Evolutionary conservation across 345 rosid species (phyloP), one percentile per base, ranked within the genome.

Genomic region (Lenwebbia sp.): DNA sequence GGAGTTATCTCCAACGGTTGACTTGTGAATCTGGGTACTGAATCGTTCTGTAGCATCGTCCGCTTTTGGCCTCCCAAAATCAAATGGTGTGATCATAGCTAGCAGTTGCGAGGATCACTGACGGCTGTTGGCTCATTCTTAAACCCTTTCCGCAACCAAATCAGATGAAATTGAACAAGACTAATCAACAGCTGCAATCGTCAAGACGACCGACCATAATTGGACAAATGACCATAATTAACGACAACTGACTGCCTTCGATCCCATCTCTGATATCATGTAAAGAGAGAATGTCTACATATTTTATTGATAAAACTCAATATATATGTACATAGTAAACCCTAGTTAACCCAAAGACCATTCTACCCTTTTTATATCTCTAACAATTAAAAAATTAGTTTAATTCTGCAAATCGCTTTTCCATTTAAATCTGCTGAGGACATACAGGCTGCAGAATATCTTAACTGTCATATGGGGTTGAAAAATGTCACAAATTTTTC

Each of bases 61-160:
- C 98, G 54, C 98, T 95, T 86, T 95, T 94, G 21, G 99, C 98
- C 90, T 97, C 99, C 99, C 98, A 95, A 88, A 96, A 97, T 85
- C 93, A 92, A 84, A 97, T 96, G 26, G 95, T 94, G 70, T 94
- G 98, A 90, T 96, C 99, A 86, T 96, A 97, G 92, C 99, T 94
- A 83, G 99, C 99, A 11, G 99, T 95, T 52, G 98, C 98, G 47
- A 96, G 98, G 85, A 97, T 92, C 86, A 95, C 99, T n/a, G 93
- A 92, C 25, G 98, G 98, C 89, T 85, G 89, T 54, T 94, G 99
- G 54, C 94, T 90, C 98, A 96, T 95, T 85, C 51, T 88, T 41
- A 74, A 84, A 85, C 84, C 83, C 86, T 25, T 33, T 19, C 37
- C 5, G 41, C 47, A 22, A 33, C 25, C 81, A 37, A 33, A 70